Evolutionary conservation across 371 early-diverging fungal genomes (phyloP), one percentile per base, ranked within the genome.

Genomic region (Circinella minor): DNA sequence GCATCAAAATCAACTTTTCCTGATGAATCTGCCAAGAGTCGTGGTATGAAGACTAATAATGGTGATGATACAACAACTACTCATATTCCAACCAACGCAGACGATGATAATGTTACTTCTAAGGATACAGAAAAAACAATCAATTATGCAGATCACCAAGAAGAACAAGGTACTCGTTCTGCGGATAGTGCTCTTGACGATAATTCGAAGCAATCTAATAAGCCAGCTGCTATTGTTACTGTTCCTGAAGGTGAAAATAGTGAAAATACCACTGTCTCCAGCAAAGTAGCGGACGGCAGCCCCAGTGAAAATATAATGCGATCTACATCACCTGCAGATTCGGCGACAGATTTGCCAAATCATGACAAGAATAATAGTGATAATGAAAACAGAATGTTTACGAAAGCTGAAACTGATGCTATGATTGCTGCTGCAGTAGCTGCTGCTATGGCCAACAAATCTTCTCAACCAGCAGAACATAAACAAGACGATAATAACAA

Each of bases 361-460:
- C 65, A 63, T 11, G 36, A 57, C 27, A 27, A 18, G 27, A 6
- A 55, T 11, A 67, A 55, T 18, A 59, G 63, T 3, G 65, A 63
- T 15, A 70, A 63, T 14, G 59, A 47, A 37, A 72, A 47, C 57
- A 72, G 68, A 61, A 46, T 65, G 20, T 67, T 55, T n/a, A 66
- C 36, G 18, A 78, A 77, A 57, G 67, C 70, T 11, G 81, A 80
- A 63, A 68, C 78, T 0, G 77, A 83, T 70, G 73, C 68, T 11
- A 63, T 83, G 67, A 70, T 83, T 67, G 81, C 76, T 18, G 70
- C 81, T 55, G 83, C 83, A 20, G 81, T 83, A 11, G 79, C 81
- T 47, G 65, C 63, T 8, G 81, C 80, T 7, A 18, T 80, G 36
- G 68, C 73, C 51, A 48, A 10, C 61, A 51, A 36, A 9, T 27